Conservation (phyloP, 1,139 yeast genomes). For the Taphrina pruni region DNA sequence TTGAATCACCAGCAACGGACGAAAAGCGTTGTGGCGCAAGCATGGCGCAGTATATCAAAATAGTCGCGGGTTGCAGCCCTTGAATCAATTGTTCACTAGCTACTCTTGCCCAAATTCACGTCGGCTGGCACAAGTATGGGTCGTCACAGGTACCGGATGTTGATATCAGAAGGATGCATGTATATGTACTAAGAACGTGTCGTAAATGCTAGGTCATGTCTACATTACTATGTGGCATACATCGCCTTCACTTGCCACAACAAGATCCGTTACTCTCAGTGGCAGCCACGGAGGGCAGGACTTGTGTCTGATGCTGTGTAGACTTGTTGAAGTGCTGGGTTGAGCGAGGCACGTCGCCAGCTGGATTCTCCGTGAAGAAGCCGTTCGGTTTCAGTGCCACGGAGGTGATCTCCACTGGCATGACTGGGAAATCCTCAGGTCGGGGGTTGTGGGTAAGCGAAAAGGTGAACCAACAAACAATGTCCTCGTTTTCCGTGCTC, state of each 20-base stretch:
- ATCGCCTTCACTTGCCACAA: neutral
- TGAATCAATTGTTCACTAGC: too few species aligned
- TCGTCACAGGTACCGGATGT: too few species aligned
- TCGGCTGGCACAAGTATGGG: too few species aligned
- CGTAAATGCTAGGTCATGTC: too few species aligned
- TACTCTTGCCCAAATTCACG: too few species aligned
- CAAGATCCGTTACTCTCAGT: conserved; percentile 1
- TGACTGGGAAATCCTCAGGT: conserved; percentile 86
- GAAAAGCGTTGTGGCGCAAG: too few species aligned
- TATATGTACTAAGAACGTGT: too few species aligned
- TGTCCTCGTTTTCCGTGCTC: conserved; percentile 68
- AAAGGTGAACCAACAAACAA: conserved; percentile 76
- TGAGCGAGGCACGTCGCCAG: conserved; percentile 26
- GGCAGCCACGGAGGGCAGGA: conserved; percentile 14
- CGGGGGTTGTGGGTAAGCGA: conserved; percentile 87
- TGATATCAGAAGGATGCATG: too few species aligned
- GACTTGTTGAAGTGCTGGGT: conserved; percentile 31
- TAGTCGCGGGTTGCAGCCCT: too few species aligned
- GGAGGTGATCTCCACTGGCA: conserved; percentile 52
- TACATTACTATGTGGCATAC: too few species aligned
- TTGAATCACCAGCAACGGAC: too few species aligned
- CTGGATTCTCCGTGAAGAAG: conserved; percentile 30
- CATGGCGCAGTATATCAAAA: too few species aligned
- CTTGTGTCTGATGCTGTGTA: conserved; percentile 1
- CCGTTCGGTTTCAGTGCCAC: conserved; percentile 35